Base-by-base conservation (phyloP, 306 rosid species). In the Quercus variabilis region DNA sequence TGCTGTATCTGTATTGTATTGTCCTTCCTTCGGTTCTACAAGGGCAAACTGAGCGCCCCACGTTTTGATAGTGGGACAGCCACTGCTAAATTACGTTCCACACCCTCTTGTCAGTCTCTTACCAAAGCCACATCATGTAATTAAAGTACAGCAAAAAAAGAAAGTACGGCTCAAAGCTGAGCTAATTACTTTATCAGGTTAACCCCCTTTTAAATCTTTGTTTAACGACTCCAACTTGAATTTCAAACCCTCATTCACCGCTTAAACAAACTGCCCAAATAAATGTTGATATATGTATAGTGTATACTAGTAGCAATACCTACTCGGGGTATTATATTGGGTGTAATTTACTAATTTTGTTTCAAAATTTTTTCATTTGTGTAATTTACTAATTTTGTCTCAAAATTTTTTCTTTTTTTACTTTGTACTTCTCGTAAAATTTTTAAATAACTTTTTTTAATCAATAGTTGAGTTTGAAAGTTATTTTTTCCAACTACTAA, bases 1-100 rank as follows among this genome's bases (percentile, higher is more conserved):
- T 55, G 54, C 81, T 70, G 73, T 8, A 21, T 8, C 12, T 35
- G 41, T 35, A 35, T 35, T 35, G 9, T 35, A 6, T 62, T 81
- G 81, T 72, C 71, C 51, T 82, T 43, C 76, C 33, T 60, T 51
- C 52, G 2, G 12, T 18, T 73, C 73, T 79, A 65, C 33, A 26
- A 35, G 1, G 69, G 23, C 55, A 60, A 51, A 79, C 30, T 18
- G 69, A 57, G 83, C 69, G 57, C 83, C 13, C 69, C 57, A 55
- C 59, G 43, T 80, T 59, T 74, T 67, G 49, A 55, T 11, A 5
- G 54, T 2, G 56, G 85, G 76, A 38, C 72, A 76, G 28, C 15
- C 55, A 51, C 28, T 72, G 8, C 19, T 54, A 54, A 63, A 30
- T 75, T 81, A 70, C 73, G 21, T 20, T 81, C 30, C 26, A 23